phyloP scores from a whole-genome alignment of 163 green algal species.

The Scenedesmus sp. region DNA sequence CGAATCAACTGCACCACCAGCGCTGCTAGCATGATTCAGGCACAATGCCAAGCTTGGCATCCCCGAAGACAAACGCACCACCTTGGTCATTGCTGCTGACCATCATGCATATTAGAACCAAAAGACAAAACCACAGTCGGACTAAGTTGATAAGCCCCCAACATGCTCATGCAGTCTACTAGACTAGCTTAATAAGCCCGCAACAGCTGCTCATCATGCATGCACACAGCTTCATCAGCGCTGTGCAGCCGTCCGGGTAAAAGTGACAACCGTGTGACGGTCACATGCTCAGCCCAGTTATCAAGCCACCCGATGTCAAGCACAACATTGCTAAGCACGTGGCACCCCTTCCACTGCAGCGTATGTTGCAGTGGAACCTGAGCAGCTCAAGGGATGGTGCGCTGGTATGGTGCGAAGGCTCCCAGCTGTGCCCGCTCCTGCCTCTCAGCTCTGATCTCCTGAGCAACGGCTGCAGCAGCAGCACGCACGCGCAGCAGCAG shows the following conservation, averaged over 20 bases:
- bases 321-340: not conserved
- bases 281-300: no score
- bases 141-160: not conserved
- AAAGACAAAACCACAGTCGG: not conserved
- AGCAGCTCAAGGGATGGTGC: constrained; percentile 54
- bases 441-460: constrained; percentile 82
- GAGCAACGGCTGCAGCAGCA: constrained; percentile 78
- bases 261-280: no score
- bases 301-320: not conserved
- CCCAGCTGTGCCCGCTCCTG: constrained; percentile 83
- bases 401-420: constrained; percentile 76
- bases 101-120: no score
- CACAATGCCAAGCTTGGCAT: no score
- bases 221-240: not conserved
- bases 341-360: not conserved
- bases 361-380: no score
- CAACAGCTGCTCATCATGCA: not conserved
- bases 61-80: no score
- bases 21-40: no score
- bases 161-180: not conserved
- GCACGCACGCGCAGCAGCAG: no score
- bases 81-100: no score
- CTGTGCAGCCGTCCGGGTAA: not conserved
- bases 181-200: no score
- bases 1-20: no score